Base-by-base conservation (phyloP, 2,329 filamentous ascomycete species). In the Claviceps sp. region DNA sequence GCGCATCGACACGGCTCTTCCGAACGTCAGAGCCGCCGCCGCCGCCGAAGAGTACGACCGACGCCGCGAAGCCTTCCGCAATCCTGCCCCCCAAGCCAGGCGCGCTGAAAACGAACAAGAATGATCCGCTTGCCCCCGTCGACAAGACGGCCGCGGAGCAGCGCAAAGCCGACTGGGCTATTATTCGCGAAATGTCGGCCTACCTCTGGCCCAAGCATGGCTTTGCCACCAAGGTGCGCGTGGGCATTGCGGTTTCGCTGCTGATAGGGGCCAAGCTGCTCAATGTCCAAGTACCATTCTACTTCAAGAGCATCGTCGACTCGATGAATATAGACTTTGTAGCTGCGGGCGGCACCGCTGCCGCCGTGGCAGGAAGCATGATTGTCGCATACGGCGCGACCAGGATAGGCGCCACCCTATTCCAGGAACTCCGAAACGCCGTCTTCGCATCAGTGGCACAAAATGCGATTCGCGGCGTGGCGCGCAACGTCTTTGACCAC, bases 251-350 rank as follows among this genome's bases (percentile, higher is more conserved):
- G n/a, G 77, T 98, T 3, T 81, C 77, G 7, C 71, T 98, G 56
- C 76, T 98, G 40, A 71, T 98, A 22, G 88, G 90, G 54, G 89
- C 89, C 64, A 98, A 98, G 76, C 81, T 95, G 48, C 75, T 98
- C 62, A 98, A 97, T 67, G 93, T 98, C 16, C 89, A 98, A 72
- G 89, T 98, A 47, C 93, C 93, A 0, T 98, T 98, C 66, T 98
- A 96, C 74, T 98, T 98, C 75, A 97, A 97, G 75, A 90, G 74
- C 68, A 97, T 98, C 57, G 88, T 98, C 43, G 94, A 98, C 68
- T 83, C 88, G 19, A 95, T 98, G 89, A 98, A 98, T 66, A 80
- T 98, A 59, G 93, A 98, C 67, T 84, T 95, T 64, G 78, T 81
- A n/a, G 77, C 85, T 16, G 72, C 87, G 5, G 91, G 89, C n/a